A percentile compares a stretch with the other conserved stretches of the same genome.
Conservation (phyloP, 768 basidiomycete genomes). For the Boletus huronensis region DNA sequence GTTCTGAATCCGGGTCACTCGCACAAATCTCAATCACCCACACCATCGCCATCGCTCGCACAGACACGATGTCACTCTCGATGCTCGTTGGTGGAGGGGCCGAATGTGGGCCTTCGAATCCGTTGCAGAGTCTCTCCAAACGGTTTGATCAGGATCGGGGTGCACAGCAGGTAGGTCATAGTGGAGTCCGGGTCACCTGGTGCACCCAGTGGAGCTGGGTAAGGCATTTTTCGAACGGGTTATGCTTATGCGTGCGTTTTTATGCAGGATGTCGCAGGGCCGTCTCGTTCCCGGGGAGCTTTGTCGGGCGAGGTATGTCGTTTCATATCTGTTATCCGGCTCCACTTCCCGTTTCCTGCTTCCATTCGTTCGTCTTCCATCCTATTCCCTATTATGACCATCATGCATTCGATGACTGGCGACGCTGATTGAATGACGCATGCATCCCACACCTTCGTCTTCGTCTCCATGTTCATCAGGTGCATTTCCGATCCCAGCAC, state of each 20-base stretch:
- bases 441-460: background rate
- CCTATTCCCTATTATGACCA: background rate
- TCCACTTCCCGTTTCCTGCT: conserved; percentile 5
- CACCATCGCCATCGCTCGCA: background rate
- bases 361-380: conserved; percentile 6
- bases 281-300: conserved; percentile 36
- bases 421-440: background rate
- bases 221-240: background rate
- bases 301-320: conserved; percentile 58
- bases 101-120: conserved; percentile 85
- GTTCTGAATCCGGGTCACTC: background rate
- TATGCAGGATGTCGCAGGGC: conserved; percentile 65
- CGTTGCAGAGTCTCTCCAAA: conserved; percentile 76
- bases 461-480: conserved; percentile 32
- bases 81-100: conserved; percentile 63
- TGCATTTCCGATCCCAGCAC: conserved; percentile 54
- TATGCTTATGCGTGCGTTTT: conserved; percentile 1
- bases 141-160: conserved; percentile 77
- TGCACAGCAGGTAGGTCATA: conserved; percentile 59
- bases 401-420: background rate
- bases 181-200: conserved; percentile 7
- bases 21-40: background rate
- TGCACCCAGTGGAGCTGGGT: background rate
- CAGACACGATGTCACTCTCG: conserved; percentile 64
- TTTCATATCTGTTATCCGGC: conserved; percentile 8